These are phyloP conservation scores for Corylus americana DNA, from an alignment of 306 rosid genomes.

Conservation along the genomic window DNA sequence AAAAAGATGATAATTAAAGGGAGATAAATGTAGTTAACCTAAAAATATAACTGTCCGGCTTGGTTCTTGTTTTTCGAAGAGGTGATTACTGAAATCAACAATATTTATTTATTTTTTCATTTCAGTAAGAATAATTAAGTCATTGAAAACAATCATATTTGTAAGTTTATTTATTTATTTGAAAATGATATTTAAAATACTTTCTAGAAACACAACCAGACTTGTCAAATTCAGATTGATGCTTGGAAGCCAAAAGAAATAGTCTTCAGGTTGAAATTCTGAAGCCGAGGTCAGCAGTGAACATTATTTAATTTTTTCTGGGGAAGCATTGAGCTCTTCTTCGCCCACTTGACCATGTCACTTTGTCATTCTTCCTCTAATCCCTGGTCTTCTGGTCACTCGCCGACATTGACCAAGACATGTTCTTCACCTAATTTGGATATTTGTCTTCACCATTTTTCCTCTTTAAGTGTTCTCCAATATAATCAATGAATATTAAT, in stretches of 20 bases:
- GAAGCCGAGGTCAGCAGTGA: not conserved
- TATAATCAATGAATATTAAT: not conserved
- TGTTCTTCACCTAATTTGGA: conserved; percentile 34
- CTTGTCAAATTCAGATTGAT: not conserved
- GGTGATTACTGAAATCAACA: not conserved
- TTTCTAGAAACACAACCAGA: too few relatives aligned
- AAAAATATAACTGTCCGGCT: too few relatives aligned
- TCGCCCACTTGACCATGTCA: conserved; percentile 42
- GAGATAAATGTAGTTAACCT: too few relatives aligned
- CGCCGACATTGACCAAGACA: conserved; percentile 42
- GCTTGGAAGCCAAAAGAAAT: not conserved
- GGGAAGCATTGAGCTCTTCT: not conserved
- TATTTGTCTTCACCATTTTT: not conserved
- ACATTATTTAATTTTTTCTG: too few relatives aligned
- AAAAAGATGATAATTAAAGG: too few relatives aligned
- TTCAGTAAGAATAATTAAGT: too few relatives aligned
- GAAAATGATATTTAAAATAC: too few relatives aligned
- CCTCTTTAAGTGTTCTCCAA: not conserved
- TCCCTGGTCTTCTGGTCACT: conserved; percentile 9
- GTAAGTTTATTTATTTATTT: too few relatives aligned
- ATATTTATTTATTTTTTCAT: too few relatives aligned
- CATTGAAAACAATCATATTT: too few relatives aligned
- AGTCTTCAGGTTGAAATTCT: not conserved
- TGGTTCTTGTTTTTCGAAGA: too few relatives aligned
- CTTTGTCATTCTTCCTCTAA: not conserved